phyloP scores from a whole-genome alignment of 2,329 filamentous ascomycete species.

The Orbilia brochopaga region DNA sequence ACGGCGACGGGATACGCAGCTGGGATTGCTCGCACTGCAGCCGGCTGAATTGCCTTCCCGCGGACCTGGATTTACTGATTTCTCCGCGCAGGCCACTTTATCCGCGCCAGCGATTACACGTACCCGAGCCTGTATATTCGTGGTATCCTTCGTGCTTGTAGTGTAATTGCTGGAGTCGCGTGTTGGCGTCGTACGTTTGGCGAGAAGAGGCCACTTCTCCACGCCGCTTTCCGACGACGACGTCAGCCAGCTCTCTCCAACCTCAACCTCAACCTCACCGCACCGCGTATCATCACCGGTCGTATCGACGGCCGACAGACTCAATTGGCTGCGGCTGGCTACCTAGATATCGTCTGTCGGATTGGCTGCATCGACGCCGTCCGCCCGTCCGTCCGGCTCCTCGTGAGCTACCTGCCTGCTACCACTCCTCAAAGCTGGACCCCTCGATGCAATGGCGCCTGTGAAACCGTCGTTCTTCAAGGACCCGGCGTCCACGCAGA shows the following conservation, averaged over 20 bases:
- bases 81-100: conserved; percentile 15
- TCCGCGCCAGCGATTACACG: conserved; percentile 2
- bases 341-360: not conserved
- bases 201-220: conserved; percentile 44
- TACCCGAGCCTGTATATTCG: no score
- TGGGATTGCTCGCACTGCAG: not conserved
- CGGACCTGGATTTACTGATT: not conserved
- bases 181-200: conserved; percentile 4
- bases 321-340: not conserved
- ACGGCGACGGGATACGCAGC: not conserved
- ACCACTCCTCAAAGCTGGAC: conserved; percentile 14
- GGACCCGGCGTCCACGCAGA: conserved; percentile 75
- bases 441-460: conserved; percentile 50
- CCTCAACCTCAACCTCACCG: conserved; percentile 4
- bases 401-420: conserved; percentile 31
- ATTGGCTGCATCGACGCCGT: conserved; percentile 12
- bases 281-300: conserved; percentile 14
- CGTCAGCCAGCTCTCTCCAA: conserved; percentile 34
- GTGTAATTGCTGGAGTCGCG: conserved; percentile 10
- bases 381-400: conserved; percentile 20
- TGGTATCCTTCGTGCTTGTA: not conserved
- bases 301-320: conserved; percentile 1
- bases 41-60: not conserved
- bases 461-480: conserved; percentile 68
- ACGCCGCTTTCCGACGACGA: conserved; percentile 15